Base-by-base conservation (phyloP, 129 eudicot species). In the Dittrichia graveolens region DNA sequence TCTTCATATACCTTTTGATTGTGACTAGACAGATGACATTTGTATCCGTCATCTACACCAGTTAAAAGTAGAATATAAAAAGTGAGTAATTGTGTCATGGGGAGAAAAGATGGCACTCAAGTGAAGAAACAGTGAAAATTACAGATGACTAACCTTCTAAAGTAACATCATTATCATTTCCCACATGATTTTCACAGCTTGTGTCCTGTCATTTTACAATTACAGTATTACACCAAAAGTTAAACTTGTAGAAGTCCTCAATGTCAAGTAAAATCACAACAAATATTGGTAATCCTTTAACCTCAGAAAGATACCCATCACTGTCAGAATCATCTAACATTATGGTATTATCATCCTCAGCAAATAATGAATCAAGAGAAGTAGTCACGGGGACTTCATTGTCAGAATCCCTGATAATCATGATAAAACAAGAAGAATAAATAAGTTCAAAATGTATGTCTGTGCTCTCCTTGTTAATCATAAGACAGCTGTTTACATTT, bases 291-390 rank as follows among this genome's bases (percentile, higher is more conserved):
- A 59, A 78, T 68, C 72, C 19, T 53, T 18, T 67, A 69, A 95
- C 99, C 99, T 95, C 99, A 44, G 95, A 90, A 57, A 95, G 96
- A 85, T 76, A 88, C 55, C 99, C 99, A 67, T 95, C 99, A 86
- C 96, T 95, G 55, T 88, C 97, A 48, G 99, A 95, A 72, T 74
- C 85, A 66, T 83, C 86, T 35, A 66, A 76, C 71, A 72, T 71
- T 65, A 75, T 81, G 58, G 80, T 83, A 72, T 61, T 63, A 53
- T 81, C 96, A 82, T 88, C 88, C 72, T 83, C 93, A 7, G 76
- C 50, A 57, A 89, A 84, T 58, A 83, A 64, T 31, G 82, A 86
- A 75, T 91, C 91, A 78, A 90, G 86, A 81, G 97, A 84, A 44
- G 69, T 60, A 72, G 57, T 79, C 72, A 55, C 61, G 54, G 80